Evolutionary conservation across 2,329 filamentous ascomycete genomes (phyloP).

Genomic region (Nemania sp.): DNA sequence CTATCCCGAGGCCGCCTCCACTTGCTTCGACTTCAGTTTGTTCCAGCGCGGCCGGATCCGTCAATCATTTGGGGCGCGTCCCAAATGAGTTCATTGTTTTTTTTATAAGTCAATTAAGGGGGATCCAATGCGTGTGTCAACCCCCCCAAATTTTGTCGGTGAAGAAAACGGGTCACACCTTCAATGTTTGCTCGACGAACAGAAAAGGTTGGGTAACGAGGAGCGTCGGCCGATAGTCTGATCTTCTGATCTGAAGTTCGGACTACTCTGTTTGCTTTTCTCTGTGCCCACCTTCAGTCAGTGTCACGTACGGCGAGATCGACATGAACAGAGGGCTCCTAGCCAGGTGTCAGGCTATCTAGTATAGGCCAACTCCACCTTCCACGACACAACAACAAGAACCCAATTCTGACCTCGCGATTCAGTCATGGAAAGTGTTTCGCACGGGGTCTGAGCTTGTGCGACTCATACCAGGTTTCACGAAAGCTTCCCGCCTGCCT

Average conservation of each 20-base stretch:
- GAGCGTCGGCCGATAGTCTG: background rate
- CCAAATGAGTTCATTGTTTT: constrained; percentile 5
- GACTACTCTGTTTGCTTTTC: constrained; percentile 8
- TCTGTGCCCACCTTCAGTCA: background rate
- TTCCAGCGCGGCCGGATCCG: constrained; percentile 12
- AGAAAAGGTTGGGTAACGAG: background rate
- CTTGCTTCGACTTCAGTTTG: constrained; percentile 19
- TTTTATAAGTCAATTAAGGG: background rate
- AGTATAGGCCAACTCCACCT: background rate
- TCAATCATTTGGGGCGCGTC: constrained; percentile 1
- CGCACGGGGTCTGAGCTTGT: constrained; percentile 9
- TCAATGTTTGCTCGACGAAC: constrained; percentile 5
- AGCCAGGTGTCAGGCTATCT: background rate
- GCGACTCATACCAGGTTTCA: constrained; percentile 14
- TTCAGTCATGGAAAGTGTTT: background rate
- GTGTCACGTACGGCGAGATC: constrained; percentile 9
- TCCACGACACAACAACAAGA: background rate
- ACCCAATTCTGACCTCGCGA: background rate
- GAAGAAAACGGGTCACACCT: background rate
- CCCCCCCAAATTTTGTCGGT: background rate
- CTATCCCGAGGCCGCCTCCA: constrained; percentile 9
- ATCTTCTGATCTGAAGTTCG: background rate
- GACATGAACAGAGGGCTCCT: background rate
- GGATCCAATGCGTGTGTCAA: background rate
- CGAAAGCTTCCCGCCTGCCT: constrained; percentile 26